Base-by-base conservation (phyloP, 192 early-diverging fungal species). In the Coemansia sp. region DNA sequence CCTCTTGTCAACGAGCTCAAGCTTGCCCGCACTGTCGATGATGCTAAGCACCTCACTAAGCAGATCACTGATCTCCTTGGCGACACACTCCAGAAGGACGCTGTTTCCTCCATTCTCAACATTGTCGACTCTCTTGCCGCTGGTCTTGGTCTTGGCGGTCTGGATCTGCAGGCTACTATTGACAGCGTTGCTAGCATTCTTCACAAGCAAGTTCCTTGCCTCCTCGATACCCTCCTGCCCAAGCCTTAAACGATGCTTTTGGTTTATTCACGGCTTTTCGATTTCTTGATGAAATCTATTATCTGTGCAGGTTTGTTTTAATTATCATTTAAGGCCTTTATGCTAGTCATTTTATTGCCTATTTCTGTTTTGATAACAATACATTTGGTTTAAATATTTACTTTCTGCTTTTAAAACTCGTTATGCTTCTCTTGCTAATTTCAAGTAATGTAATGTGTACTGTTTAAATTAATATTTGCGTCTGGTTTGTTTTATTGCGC, bases 121-220 rank as follows among this genome's bases (percentile, higher is more conserved):
- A 29, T 67, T 17, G 71, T 74, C 34, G 71, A 74, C 25, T 58
- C 45, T 2, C 42, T 67, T 25, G 71, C 65, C 35, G 64, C 59
- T 9, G 59, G 63, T 5, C 64, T 74, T 39, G 71, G 71, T 17
- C 64, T 74, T 2, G 71, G 71, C 11, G 71, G 71, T 19, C 71
- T 74, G 19, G 42, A 74, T 52, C 64, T 74, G n/a, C 60, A 74
- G 71, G 59, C 71, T 28, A 55, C 71, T 20, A 41, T 74, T 4
- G 71, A 74, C 33, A 55, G 50, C 38, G 50, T 74, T 18, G 55
- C 64, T 25, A 74, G 71, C 59, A 74, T 74, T 23, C 58, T 74
- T 9, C 55, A 56, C 40, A 74, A 74, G 64, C 71, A 74, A 59
- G 59, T 74, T 36, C 71, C 71, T 23, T 74, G 71, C 71, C 46